A percentile compares a stretch with the other conserved stretches of the same genome.
Evolutionary conservation across 495 filamentous ascomycete species (phyloP).

Genomic region (Paragyromitra xinjiangensis): DNA sequence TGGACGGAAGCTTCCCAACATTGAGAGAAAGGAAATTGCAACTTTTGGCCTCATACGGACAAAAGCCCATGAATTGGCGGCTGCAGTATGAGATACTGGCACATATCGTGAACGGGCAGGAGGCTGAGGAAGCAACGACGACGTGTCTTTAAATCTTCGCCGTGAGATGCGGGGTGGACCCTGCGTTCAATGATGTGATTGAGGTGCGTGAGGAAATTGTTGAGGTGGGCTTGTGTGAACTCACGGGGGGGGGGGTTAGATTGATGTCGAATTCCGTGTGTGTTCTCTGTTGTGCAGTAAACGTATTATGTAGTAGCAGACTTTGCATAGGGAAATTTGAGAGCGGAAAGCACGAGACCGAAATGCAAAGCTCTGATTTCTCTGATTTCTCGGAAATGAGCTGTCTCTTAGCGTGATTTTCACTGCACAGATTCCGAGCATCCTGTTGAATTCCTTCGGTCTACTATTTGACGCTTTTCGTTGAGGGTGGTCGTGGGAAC

Average conservation of each 20-base stretch:
- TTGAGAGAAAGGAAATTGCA: constrained; percentile 24
- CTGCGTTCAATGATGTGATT: constrained; percentile 46
- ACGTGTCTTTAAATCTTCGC: constrained; percentile 53
- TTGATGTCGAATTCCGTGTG: constrained; percentile 26
- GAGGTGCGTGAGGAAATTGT: constrained; percentile 29
- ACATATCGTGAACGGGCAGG: constrained; percentile 28
- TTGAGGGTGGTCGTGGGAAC: constrained; percentile 49
- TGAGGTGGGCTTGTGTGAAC: constrained; percentile 1
- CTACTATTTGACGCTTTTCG: constrained; percentile 21
- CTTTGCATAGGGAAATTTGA: constrained; percentile 26
- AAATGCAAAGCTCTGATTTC: constrained; percentile 27
- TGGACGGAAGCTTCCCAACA: constrained; percentile 44
- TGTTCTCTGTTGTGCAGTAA: constrained; percentile 33
- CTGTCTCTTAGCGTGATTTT: constrained; percentile 34
- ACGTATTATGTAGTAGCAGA: constrained; percentile 20
- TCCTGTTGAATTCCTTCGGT: constrained; percentile 28
- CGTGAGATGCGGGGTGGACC: constrained; percentile 48
- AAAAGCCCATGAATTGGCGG: constrained; percentile 20
- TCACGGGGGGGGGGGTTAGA: not conserved
- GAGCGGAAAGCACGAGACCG: constrained; percentile 30
- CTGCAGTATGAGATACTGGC: constrained; percentile 26
- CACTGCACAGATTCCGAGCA: constrained; percentile 28
- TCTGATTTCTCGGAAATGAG: constrained; percentile 39
- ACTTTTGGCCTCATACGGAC: constrained; percentile 24
- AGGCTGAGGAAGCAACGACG: constrained; percentile 39